Conservation (phyloP, 805 yeast species). For the Debaryomyces maramus region DNA sequence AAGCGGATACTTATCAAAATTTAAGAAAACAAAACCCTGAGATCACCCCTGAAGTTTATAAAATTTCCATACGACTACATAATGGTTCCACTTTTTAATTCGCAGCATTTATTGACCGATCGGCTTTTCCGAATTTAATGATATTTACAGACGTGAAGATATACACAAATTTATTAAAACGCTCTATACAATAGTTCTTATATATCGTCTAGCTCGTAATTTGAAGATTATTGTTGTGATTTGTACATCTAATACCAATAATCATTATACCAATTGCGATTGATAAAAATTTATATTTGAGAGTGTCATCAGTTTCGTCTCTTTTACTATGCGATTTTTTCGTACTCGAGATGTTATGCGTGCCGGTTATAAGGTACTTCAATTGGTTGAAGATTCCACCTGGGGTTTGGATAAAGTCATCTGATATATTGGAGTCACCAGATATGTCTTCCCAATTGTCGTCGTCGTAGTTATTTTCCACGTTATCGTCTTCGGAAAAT, state of each 20-base stretch:
- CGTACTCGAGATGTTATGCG: conserved; percentile 7
- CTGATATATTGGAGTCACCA: conserved; percentile 5
- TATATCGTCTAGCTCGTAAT: conserved; percentile 7
- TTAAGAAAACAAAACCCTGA: too few species aligned
- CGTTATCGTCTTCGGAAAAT: conserved; percentile 14
- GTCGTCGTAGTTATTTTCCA: conserved; percentile 14
- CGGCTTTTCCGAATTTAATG: too few species aligned
- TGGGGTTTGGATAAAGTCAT: conserved; percentile 3
- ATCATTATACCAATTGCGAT: conserved; percentile 44
- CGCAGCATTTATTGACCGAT: neutral
- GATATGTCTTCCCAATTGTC: conserved; percentile 14
- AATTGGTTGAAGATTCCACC: conserved; percentile 35
- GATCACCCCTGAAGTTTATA: too few species aligned
- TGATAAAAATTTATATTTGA: conserved; percentile 43
- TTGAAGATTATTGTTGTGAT: conserved; percentile 12
- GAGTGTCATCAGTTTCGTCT: conserved; percentile 36
- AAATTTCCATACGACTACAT: too few species aligned
- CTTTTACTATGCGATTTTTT: conserved; percentile 9
- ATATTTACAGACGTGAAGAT: too few species aligned
- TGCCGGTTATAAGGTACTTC: conserved; percentile 34
- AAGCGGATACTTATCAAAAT: too few species aligned
- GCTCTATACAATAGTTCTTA: too few species aligned
- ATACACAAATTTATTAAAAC: too few species aligned
- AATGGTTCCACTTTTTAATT: neutral
- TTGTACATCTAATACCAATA: conserved; percentile 38